Percentiles rank a stretch among this genome's conserved stretches.
These are phyloP conservation scores for Dillenia turbinata DNA, from an alignment of 164 flowering plant species.

Conservation along the genomic window DNA sequence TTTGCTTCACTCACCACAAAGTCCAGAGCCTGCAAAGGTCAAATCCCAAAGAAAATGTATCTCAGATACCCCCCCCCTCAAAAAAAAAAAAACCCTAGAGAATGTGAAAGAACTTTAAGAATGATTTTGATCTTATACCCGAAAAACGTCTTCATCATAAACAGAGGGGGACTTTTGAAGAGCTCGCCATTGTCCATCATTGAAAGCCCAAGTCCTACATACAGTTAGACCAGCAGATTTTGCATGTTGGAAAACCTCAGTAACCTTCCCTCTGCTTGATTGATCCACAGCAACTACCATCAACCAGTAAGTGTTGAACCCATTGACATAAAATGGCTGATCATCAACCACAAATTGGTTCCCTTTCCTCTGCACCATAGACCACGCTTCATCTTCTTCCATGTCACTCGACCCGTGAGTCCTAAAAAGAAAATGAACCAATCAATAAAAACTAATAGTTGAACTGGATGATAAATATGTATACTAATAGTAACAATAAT, in stretches of 20 bases:
- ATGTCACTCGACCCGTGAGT: constrained; percentile 15
- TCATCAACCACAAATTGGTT: constrained; percentile 61
- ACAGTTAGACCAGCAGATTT: constrained; percentile 78
- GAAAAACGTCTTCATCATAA: constrained; percentile 85
- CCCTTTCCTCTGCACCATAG: constrained; percentile 74
- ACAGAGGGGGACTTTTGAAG: constrained; percentile 87
- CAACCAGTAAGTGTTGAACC: constrained; percentile 95
- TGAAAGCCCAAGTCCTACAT: constrained; percentile 97
- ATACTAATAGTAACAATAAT: neutral
- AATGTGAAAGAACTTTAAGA: neutral
- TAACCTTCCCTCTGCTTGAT: constrained; percentile 76
- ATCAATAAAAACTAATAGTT: too few relatives aligned
- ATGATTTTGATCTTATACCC: constrained; percentile 34
- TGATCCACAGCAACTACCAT: constrained; percentile 87
- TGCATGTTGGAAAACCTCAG: constrained; percentile 76
- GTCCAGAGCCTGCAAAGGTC: constrained; percentile 67
- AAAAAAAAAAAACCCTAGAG: neutral
- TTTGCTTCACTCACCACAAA: constrained; percentile 94
- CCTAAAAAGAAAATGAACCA: constrained; percentile 16
- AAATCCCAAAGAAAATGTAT: neutral
- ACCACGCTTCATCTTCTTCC: constrained; percentile 66
- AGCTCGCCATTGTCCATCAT: constrained; percentile 93
- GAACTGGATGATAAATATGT: neutral
- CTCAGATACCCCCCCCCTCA: neutral
- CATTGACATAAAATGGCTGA: constrained; percentile 76